Conservation (phyloP, 176 grass and related monocot genomes). For the Alopecurus myosuroides region DNA sequence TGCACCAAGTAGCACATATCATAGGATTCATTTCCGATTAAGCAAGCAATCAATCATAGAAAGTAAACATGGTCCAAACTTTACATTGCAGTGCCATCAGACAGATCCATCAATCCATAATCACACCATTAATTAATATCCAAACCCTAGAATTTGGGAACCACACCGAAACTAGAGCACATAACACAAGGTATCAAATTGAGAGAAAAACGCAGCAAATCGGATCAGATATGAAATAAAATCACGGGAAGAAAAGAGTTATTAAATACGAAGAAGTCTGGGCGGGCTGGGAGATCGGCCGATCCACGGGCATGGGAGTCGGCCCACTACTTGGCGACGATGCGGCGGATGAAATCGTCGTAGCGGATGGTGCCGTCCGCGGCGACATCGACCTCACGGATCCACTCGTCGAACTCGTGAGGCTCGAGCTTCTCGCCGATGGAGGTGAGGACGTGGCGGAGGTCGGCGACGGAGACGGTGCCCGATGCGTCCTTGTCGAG, state of each 20-base stretch:
- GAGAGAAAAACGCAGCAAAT: not conserved
- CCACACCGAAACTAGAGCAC: slow-evolving; percentile 1
- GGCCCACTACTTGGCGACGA: slow-evolving; percentile 83
- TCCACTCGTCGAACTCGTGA: slow-evolving; percentile 99
- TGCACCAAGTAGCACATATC: not conserved
- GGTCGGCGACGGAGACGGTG: slow-evolving; percentile 79
- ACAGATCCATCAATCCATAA: slow-evolving; percentile 32
- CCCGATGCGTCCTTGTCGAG: slow-evolving; percentile 96
- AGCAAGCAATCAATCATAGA: not conserved
- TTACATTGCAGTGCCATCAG: slow-evolving; percentile 26
- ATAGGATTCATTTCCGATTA: not conserved
- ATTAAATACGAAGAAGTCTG: slow-evolving; percentile 21
- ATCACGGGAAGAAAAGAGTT: slow-evolving; percentile 20
- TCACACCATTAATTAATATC: slow-evolving; percentile 35
- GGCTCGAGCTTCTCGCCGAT: slow-evolving; percentile 97
- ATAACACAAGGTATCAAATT: not conserved
- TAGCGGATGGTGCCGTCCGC: slow-evolving; percentile 90
- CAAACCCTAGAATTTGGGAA: slow-evolving; percentile 37
- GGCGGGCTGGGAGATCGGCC: not conserved
- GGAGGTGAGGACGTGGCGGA: slow-evolving; percentile 92
- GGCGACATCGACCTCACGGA: slow-evolving; percentile 85
- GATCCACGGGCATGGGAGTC: not conserved
- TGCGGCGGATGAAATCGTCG: slow-evolving; percentile 95
- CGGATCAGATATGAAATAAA: not conserved
- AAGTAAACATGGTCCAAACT: not conserved